Percentiles rank a stretch among this genome's conserved stretches.
Evolutionary conservation across 2,329 filamentous ascomycete genomes (phyloP).

Genomic region (Penicillium sp.): DNA sequence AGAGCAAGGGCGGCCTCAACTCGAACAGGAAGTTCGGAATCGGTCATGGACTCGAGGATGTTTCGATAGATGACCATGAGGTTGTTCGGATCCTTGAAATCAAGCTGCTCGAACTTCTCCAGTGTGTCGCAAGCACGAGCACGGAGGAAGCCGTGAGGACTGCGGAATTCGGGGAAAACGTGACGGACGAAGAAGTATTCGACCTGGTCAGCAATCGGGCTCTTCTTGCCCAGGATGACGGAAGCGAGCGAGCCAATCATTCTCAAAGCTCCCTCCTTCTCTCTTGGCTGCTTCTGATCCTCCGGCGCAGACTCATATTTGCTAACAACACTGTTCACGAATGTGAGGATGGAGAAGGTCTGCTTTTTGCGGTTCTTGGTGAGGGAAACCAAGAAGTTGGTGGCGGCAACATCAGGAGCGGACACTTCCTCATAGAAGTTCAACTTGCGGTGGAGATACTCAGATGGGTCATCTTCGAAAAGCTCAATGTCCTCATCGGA

Average conservation of each 20-base stretch:
- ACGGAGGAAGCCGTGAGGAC: slow-evolving; percentile 83
- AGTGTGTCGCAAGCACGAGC: slow-evolving; percentile 95
- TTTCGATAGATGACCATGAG: slow-evolving; percentile 94
- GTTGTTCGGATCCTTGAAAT: slow-evolving; percentile 96
- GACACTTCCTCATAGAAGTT: slow-evolving; percentile 98
- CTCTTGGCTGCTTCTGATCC: slow-evolving; percentile 86
- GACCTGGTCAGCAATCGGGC: slow-evolving; percentile 93
- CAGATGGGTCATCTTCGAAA: slow-evolving; percentile 90
- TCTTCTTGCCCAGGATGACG: slow-evolving; percentile 96
- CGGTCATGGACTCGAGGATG: slow-evolving; percentile 95
- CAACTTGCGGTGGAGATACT: slow-evolving; percentile 94
- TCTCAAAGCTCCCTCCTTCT: slow-evolving; percentile 92
- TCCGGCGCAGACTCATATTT: slow-evolving; percentile 82
- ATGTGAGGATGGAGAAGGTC: slow-evolving; percentile 89
- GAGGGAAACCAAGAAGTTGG: slow-evolving; percentile 91
- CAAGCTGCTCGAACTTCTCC: slow-evolving; percentile 95
- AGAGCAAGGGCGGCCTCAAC: slow-evolving; percentile 92
- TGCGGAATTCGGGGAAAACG: slow-evolving; percentile 97
- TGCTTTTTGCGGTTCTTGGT: slow-evolving; percentile 95
- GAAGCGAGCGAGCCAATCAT: slow-evolving; percentile 96
- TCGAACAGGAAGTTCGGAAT: slow-evolving; percentile 85
- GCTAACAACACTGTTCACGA: slow-evolving; percentile 93
- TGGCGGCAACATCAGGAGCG: slow-evolving; percentile 89
- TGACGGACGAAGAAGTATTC: slow-evolving; percentile 98
- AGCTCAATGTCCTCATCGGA: slow-evolving; percentile 88